Evolutionary conservation across 345 rosid genomes (phyloP), one percentile per base, ranked within the genome.

Genomic region (Abelmoschus esculentus): DNA sequence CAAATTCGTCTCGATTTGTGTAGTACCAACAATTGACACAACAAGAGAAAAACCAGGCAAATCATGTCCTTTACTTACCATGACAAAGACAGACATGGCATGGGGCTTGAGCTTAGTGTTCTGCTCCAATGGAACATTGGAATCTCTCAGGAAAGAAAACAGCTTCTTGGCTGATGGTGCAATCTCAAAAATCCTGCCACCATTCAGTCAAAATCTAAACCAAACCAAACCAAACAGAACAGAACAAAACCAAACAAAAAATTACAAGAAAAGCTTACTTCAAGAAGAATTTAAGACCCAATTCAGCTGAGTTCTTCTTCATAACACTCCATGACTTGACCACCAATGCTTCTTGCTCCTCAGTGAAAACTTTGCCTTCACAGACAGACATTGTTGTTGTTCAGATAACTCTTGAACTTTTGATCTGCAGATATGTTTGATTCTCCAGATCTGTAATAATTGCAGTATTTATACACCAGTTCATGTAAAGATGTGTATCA

Each of bases 331-430:
- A 92, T 71, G 98, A 90, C 75, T 86, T 80, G 18, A 90, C 85
- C 58, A 92, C 97, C 62, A 89, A 77, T 78, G 85, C 85, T 72
- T 92, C 96, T 78, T 87, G 89, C 69, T 90, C 93, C 77, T 92
- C 91, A 8, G 80, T 87, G 67, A 88, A 90, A 72, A 62, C 32
- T 63, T 40, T 42, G 12, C 52, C 67, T 63, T 42, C 67, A 42
- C 12, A 40, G 32, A 9, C 19, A 63, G 67, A 6, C 67, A 63
- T 63, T 40, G 52, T 46, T 40, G 8, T 40, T 63, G 26, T 22
- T 9, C 6, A 14, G 15, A 49, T 5, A 49, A 49, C 54, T 49
- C 54, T 49, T 18, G 54, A 18, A 49, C 15, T 49, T 42, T 42
- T 2, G 13, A 22, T 22, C 26, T 22, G 26, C 13, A 42, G 46